These are phyloP conservation scores for Hypocreales sp. DNA, from an alignment of 2,329 filamentous ascomycete species.

Conservation along the genomic window DNA sequence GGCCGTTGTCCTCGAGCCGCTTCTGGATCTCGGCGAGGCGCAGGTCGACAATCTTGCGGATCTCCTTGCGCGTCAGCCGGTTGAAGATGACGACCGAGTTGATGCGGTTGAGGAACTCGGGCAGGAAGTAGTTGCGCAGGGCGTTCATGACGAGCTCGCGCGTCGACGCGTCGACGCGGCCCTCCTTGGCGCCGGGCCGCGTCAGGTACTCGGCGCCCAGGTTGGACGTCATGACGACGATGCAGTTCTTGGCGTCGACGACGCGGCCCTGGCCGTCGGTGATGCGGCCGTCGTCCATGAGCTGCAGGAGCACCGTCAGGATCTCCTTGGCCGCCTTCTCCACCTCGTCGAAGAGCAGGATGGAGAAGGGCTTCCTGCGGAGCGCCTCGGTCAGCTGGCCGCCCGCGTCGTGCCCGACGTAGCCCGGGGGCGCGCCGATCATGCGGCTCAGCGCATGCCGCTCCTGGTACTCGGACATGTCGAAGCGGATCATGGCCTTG, in stretches of 20 bases:
- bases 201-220: slow-evolving; percentile 87
- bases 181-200: slow-evolving; percentile 61
- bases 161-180: slow-evolving; percentile 73
- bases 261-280: slow-evolving; percentile 94
- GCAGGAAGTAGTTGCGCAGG: slow-evolving; percentile 89
- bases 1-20: slow-evolving; percentile 68
- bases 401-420: slow-evolving; percentile 90
- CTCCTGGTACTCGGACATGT: slow-evolving; percentile 99
- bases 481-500: slow-evolving; percentile 96
- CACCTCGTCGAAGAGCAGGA: slow-evolving; percentile 92
- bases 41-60: slow-evolving; percentile 89
- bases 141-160: slow-evolving; percentile 81
- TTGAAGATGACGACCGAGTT: slow-evolving; percentile 97
- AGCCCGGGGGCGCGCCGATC: slow-evolving; percentile 94
- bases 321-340: slow-evolving; percentile 98
- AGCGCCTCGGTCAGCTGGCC: slow-evolving; percentile 92
- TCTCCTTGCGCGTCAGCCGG: slow-evolving; percentile 76
- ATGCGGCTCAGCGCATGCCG: slow-evolving; percentile 88
- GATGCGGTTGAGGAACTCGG: slow-evolving; percentile 97
- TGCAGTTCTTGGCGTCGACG: slow-evolving; percentile 93
- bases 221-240: slow-evolving; percentile 98
- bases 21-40: slow-evolving; percentile 81
- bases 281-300: slow-evolving; percentile 98
- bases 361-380: slow-evolving; percentile 90
- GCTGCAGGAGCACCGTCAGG: slow-evolving; percentile 89